Base-by-base conservation (phyloP, 352 stramenopile genomes). In the Albugo laibachii region DNA sequence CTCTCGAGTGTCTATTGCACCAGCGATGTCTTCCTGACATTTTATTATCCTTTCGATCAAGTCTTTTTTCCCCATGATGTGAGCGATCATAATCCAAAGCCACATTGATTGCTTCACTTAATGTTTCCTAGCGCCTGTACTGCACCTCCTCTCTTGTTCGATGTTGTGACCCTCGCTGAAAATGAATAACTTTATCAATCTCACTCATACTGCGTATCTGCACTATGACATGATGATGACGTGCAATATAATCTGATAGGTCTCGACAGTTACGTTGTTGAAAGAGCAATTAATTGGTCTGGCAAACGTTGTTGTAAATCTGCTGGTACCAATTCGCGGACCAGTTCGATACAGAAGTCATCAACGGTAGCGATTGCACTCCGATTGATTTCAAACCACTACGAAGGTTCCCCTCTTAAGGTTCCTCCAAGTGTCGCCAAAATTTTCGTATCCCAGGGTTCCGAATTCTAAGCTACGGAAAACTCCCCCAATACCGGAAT, bases 301-400 rank as follows among this genome's bases (percentile, higher is more conserved):
- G 42, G 51, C 2, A 52, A 36, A 16, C 45, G 44, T 14, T 56
- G 39, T 27, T 52, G 37, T 35, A 56, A 12, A 37, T 56, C 51
- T n/a, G 36, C 36, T n/a, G 51, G 45, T 11, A 56, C 44, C 13
- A 56, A 48, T 41, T 56, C 45, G 13, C 37, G 34, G n/a, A 45
- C 21, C 3, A 56, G 50, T 14, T 13, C 40, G 24, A 31, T 31
- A 8, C 3, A 31, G 24, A 31, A 31, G n/a, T 31, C 8, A 31
- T 31, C 24, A 31, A 8, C 24, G 8, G 24, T 31, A 31, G 24
- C 24, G 24, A 31, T 31, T 3, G 24, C 8, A 31, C 8, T 31
- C 8, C 24, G 3, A 31, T 31, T 31, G 24, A 31, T 31, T 31
- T 3, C 24, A 31, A 31, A 31, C 8, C 24, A 8, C 24, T 31